Evolutionary conservation across 1,284 basidiomycete genomes (phyloP).

Genomic region (Blastosporella zonata): DNA sequence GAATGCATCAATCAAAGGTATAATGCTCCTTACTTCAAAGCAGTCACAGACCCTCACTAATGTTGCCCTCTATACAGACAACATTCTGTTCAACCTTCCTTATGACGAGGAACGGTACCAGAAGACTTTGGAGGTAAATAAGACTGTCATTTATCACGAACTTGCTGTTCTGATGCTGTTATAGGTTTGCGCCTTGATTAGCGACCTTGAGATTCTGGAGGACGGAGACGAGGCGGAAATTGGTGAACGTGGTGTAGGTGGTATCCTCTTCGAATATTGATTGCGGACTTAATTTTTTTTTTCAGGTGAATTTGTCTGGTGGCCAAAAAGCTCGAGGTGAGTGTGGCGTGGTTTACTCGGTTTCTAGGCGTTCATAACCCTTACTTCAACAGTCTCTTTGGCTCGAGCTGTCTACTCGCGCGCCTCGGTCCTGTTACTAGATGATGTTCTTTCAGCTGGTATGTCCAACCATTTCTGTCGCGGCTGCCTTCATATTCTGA

Average conservation of each 20-base stretch:
- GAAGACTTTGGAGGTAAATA: conserved; percentile 57
- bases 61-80: conserved; percentile 53
- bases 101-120: conserved; percentile 78
- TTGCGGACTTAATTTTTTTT: background rate
- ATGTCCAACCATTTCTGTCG: background rate
- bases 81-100: conserved; percentile 88
- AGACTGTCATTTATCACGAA: background rate
- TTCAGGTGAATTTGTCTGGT: conserved; percentile 87
- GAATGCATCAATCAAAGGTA: conserved; percentile 88
- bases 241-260: conserved; percentile 74
- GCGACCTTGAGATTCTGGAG: conserved; percentile 88
- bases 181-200: conserved; percentile 47
- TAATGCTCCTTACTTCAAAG: conserved; percentile 1
- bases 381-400: conserved; percentile 60
- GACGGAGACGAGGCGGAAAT: conserved; percentile 94
- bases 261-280: background rate
- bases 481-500: background rate
- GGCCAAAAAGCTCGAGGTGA: conserved; percentile 92
- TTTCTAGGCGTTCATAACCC: background rate
- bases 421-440: conserved; percentile 81
- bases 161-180: background rate
- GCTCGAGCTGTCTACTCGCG: conserved; percentile 94
- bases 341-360: conserved; percentile 12
- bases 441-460: conserved; percentile 75
- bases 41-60: background rate